Base-by-base conservation (phyloP, 768 basidiomycete species). In the Pulveroboletus sp. region DNA sequence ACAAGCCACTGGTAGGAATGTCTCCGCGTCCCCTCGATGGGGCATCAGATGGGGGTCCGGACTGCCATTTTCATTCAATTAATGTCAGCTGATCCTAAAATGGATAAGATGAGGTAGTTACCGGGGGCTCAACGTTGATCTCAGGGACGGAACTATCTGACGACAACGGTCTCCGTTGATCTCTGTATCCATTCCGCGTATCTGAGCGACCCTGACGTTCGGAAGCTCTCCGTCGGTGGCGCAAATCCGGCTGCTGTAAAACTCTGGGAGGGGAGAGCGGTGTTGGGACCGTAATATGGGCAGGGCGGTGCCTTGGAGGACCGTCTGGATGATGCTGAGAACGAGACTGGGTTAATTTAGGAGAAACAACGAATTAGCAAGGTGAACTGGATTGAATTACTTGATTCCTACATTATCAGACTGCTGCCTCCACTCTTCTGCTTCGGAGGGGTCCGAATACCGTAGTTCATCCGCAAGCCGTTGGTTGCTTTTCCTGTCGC, bases 81-180 rank as follows among this genome's bases (percentile, higher is more conserved):
- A 44, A 51, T 32, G 49, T 61, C 8, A 66, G 56, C 43, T 1
- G 23, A 42, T 47, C 49, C 35, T 36, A 53, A 51, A 50, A 43
- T 17, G 47, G 49, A 34, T 32, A 32, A 19, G 17, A 43, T 31
- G 36, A 48, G 34, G 19, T 43, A 62, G 46, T 59, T 55, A 68
- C 66, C 51, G 66, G 66, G 43, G 66, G 57, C 41, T 69, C 59
- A 6, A 68, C 41, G 23, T 34, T 63, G 51, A 68, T 68, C 42
- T 69, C 66, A 55, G 66, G 66, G 45, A 68, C 61, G 40, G 66
- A 68, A 26, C 66, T 69, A 36, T 69, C 66, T 27, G 68, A 69
- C 22, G 68, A 67, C 14, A 59, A 41, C 0, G 50, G 55, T 53
- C 64, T 49, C 17, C 55, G 68, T 29, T 56, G 57, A 45, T 64